Evolutionary conservation across 441 rosid genomes (phyloP).

Genomic region (Brassica balearica): DNA sequence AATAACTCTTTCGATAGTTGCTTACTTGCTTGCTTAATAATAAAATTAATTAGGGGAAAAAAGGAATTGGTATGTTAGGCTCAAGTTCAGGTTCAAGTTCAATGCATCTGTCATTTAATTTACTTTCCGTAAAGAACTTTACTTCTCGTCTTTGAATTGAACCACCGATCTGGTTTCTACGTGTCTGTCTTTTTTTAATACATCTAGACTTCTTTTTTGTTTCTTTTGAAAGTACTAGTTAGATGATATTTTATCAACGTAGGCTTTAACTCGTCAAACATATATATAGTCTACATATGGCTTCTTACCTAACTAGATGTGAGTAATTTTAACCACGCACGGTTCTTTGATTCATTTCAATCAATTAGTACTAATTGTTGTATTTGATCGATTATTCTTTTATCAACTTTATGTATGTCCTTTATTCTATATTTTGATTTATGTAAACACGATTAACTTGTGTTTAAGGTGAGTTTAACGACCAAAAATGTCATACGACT

Average conservation of each 20-base stretch:
- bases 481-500: background rate
- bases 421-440: constrained; percentile 17
- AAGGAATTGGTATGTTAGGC: constrained; percentile 37
- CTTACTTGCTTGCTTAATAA: constrained; percentile 22
- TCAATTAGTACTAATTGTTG: background rate
- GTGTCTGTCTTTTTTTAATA: constrained; percentile 26
- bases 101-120: constrained; percentile 54
- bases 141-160: constrained; percentile 41
- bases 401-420: constrained; percentile 20
- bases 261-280: constrained; percentile 29
- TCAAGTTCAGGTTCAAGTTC: constrained; percentile 67
- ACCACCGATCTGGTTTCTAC: constrained; percentile 42
- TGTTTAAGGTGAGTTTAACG: constrained; percentile 8
- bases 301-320: constrained; percentile 40
- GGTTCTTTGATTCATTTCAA: constrained; percentile 29
- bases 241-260: constrained; percentile 13
- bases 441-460: constrained; percentile 33
- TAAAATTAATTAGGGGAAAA: constrained; percentile 25
- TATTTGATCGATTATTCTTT: constrained; percentile 14
- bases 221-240: constrained; percentile 24
- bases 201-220: constrained; percentile 20
- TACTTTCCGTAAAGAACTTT: constrained; percentile 67
- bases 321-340: constrained; percentile 35
- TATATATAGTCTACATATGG: constrained; percentile 16
- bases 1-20: constrained; percentile 5